A percentile compares a stretch with the other conserved stretches of the same genome.
phyloP scores from a whole-genome alignment of 805 yeast species.

The Pichia sporocuriosa region DNA sequence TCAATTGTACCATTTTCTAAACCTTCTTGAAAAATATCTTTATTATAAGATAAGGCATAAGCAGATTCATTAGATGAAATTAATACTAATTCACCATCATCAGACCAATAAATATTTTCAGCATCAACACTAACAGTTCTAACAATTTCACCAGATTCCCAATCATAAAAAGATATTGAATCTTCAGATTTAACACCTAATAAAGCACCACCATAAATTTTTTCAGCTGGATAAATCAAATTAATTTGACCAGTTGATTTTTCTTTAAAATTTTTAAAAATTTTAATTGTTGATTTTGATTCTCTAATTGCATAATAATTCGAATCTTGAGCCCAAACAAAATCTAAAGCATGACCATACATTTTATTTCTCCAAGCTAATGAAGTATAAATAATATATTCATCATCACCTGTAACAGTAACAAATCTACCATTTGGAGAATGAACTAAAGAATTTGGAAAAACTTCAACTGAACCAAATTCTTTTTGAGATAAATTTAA shows the following conservation, averaged over 20 bases:
- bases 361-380: slow-evolving; percentile 97
- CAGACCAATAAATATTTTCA: slow-evolving; percentile 83
- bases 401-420: slow-evolving; percentile 97
- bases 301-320: slow-evolving; percentile 81
- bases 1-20: slow-evolving; percentile 50
- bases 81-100: slow-evolving; percentile 82
- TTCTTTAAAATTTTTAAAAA: slow-evolving; percentile 82
- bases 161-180: slow-evolving; percentile 82
- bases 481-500: slow-evolving; percentile 79
- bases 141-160: slow-evolving; percentile 83
- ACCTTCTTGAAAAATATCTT: slow-evolving; percentile 59
- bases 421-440: slow-evolving; percentile 98
- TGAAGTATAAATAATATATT: slow-evolving; percentile 91
- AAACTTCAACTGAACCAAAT: slow-evolving; percentile 88
- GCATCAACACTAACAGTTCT: slow-evolving; percentile 88
- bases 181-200: slow-evolving; percentile 81
- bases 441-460: slow-evolving; percentile 80
- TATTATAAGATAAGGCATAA: slow-evolving; percentile 70
- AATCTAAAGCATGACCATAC: slow-evolving; percentile 83
- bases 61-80: slow-evolving; percentile 65
- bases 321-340: slow-evolving; percentile 93
- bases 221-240: slow-evolving; percentile 66
- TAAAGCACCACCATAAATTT: slow-evolving; percentile 82
- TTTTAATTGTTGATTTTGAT: slow-evolving; percentile 53
- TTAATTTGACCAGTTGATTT: slow-evolving; percentile 56